These are phyloP conservation scores for Fusarium sp. DNA, from an alignment of 2,329 filamentous ascomycete species.

Conservation along the genomic window DNA sequence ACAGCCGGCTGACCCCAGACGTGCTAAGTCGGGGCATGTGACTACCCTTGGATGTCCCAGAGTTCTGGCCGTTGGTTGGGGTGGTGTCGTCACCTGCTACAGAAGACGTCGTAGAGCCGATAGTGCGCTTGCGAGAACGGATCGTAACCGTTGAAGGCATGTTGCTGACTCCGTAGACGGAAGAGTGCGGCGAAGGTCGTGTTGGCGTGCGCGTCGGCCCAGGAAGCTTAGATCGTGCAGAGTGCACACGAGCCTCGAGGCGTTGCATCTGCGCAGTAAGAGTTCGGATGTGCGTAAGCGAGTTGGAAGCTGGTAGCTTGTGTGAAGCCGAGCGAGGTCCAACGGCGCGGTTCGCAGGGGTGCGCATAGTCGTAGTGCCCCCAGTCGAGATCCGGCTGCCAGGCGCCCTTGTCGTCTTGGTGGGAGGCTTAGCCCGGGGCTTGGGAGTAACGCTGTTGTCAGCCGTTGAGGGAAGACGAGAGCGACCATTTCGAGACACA, in stretches of 20 bases:
- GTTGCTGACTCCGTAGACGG: conserved; percentile 52
- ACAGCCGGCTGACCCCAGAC: conserved; percentile 72
- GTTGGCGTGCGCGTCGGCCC: conserved; percentile 83
- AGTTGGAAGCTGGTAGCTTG: conserved; percentile 70
- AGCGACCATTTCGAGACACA: conserved; percentile 45
- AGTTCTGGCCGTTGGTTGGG: conserved; percentile 55
- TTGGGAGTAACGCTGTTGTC: conserved; percentile 68
- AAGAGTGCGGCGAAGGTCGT: conserved; percentile 78
- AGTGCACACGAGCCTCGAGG: conserved; percentile 92
- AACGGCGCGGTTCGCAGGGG: conserved; percentile 59
- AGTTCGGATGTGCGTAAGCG: conserved; percentile 90
- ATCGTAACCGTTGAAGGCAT: conserved; percentile 71
- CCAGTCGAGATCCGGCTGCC: conserved; percentile 59
- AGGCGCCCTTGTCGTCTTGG: conserved; percentile 48
- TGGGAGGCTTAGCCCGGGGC: conserved; percentile 63
- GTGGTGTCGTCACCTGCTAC: conserved; percentile 64
- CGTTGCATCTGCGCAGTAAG: conserved; percentile 98
- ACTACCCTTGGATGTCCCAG: conserved; percentile 56
- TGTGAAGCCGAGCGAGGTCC: conserved; percentile 67
- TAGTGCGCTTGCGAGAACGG: conserved; percentile 76
- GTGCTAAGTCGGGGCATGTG: conserved; percentile 71
- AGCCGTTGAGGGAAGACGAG: conserved; percentile 65
- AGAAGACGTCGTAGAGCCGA: conserved; percentile 66
- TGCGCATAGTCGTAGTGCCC: conserved; percentile 61
- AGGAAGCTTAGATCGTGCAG: conserved; percentile 90